Evolutionary conservation across 345 rosid species (phyloP), one percentile per base, ranked within the genome.

Genomic region (Adansonia digitata): DNA sequence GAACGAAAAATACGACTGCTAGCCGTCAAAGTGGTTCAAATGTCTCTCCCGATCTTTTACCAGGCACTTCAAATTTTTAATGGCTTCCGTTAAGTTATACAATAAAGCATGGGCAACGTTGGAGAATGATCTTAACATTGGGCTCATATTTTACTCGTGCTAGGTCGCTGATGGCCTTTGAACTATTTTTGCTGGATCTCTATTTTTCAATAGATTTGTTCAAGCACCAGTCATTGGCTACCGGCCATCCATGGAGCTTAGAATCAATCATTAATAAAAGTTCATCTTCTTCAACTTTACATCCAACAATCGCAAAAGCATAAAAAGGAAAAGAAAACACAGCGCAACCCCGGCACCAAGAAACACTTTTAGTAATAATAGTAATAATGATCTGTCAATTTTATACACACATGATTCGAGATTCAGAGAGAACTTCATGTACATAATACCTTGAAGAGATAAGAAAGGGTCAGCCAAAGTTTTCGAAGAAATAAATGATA

Each of bases 401-500:
- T 67, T 72, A 76, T 67, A 67, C 57, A 76, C 66, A 29, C 22
- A 24, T 17, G 29, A 65, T 18, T 46, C 7, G 37, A 43, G 57
- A 64, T 40, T 45, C 24, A 55, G 24, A 51, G 56, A 22, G 2
- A 35, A 66, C 52, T 48, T 57, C 71, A 61, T 59, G 14, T 56
- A 49, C 71, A 76, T 74, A 57, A 55, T 65, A 48, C 24, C 3
- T 46, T 52, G 17, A 18, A 48, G 18, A 26, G 52, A 27, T 31
- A 43, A 45, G 59, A 70, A 43, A 12, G 22, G 56, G 31, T n/a
- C 61, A 48, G 53, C 37, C 46, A 45, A n/a, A 26, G 60, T 59
- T 65, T 34, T 17, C 5, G 14, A 66, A 75, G 76, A 75, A 75
- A 26, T 64, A 76, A 72, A 56, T 37, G 71, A 26, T 14, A 48